A percentile compares a stretch with the other conserved stretches of the same genome.
These are phyloP conservation scores for Candida railenensis DNA, from an alignment of 805 yeast species.

Conservation along the genomic window DNA sequence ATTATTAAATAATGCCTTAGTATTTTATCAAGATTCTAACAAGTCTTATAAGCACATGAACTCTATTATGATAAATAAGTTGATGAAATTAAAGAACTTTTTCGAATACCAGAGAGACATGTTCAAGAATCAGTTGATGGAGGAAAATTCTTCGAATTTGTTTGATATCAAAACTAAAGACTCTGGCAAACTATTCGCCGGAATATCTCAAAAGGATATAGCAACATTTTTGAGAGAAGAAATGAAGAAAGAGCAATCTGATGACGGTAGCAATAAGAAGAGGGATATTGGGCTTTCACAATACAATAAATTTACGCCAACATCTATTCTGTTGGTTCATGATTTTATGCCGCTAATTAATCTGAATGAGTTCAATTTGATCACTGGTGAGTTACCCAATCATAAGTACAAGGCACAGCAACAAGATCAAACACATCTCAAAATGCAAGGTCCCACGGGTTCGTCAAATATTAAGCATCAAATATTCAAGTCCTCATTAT, in stretches of 20 bases:
- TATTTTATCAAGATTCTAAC: constrained; percentile 38
- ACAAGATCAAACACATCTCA: background rate
- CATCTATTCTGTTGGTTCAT: constrained; percentile 19
- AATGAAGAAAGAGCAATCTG: background rate
- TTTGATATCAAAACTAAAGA: constrained; percentile 20
- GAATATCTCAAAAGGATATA: constrained; percentile 25
- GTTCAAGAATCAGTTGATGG: constrained; percentile 19
- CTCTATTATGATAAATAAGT: constrained; percentile 27
- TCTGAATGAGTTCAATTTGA: constrained; percentile 34
- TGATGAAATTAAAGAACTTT: constrained; percentile 37
- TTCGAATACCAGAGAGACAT: constrained; percentile 34
- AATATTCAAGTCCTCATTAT: constrained; percentile 39
- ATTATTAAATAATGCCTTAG: constrained; percentile 25
- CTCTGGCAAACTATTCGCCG: constrained; percentile 24
- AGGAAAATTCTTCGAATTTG: constrained; percentile 12
- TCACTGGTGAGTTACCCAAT: constrained; percentile 38
- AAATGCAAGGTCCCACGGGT: constrained; percentile 5
- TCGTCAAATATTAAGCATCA: constrained; percentile 32
- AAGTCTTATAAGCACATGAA: constrained; percentile 31
- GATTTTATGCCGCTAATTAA: constrained; percentile 44
- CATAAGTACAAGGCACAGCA: constrained; percentile 11
- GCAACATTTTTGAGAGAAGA: constrained; percentile 8
- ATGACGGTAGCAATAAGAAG: background rate
- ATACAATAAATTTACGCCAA: background rate
- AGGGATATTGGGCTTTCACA: background rate